Conservation (phyloP, 192 early-diverging fungal species). For the Umbelopsis vinacea region DNA sequence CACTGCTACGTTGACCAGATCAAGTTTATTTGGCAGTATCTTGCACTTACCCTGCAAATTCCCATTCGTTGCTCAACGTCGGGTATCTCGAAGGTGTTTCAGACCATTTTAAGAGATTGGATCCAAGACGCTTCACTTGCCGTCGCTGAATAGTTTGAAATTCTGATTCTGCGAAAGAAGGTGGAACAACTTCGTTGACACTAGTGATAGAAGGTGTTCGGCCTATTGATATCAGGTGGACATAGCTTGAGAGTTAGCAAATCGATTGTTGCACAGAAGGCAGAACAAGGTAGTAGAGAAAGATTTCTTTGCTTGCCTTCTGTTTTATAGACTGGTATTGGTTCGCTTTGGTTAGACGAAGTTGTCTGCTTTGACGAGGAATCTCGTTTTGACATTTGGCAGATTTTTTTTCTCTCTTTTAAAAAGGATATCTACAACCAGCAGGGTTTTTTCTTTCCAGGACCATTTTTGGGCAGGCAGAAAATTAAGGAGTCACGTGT, state of each 20-base stretch:
- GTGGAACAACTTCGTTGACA: conserved; percentile 18
- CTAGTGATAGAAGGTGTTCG: background rate
- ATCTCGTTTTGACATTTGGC: background rate
- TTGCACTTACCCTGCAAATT: conserved; percentile 50
- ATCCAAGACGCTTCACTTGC: conserved; percentile 28
- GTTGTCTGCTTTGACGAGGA: background rate
- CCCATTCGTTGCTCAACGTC: conserved; percentile 50
- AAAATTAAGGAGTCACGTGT: background rate
- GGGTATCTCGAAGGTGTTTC: conserved; percentile 45
- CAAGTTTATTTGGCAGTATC: background rate
- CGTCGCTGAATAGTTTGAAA: conserved; percentile 42
- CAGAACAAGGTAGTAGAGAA: too few relatives aligned
- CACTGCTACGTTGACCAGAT: too few relatives aligned
- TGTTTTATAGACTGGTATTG: background rate
- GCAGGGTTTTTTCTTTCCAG: background rate
- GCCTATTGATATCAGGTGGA: background rate
- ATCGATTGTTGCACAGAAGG: background rate
- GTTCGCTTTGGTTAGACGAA: too few relatives aligned
- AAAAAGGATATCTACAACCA: background rate
- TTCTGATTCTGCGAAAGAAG: conserved; percentile 49
- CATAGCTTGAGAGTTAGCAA: background rate
- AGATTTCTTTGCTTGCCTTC: background rate
- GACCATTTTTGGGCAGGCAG: background rate
- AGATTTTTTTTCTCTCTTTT: too few relatives aligned
- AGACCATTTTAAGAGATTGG: conserved; percentile 33